A percentile compares a stretch with the other conserved stretches of the same genome.
Conservation (phyloP, 1,284 basidiomycete genomes). For the Marasmius sp. region DNA sequence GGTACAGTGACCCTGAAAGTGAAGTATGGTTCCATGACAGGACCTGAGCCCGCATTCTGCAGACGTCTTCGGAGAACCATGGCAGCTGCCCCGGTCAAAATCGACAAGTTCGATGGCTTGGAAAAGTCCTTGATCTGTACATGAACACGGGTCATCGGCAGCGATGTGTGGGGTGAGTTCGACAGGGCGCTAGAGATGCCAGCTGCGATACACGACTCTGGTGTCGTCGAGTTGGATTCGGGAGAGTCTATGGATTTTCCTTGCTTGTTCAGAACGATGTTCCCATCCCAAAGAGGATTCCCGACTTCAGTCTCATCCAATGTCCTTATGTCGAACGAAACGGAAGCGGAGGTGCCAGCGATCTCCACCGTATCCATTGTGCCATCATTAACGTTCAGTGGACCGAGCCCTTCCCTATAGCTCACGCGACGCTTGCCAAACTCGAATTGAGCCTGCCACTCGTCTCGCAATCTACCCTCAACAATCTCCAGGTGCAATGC, state of each 20-base stretch:
- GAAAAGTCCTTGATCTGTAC: conserved; percentile 50
- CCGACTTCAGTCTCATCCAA: conserved; percentile 56
- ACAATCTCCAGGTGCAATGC: conserved; percentile 87
- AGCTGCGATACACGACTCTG: conserved; percentile 54
- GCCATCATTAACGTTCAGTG: conserved; percentile 12
- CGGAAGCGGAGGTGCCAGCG: conserved; percentile 34
- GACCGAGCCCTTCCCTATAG: conserved; percentile 72
- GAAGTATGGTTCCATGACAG: conserved; percentile 75
- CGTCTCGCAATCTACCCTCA: conserved; percentile 74
- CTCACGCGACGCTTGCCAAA: conserved; percentile 78
- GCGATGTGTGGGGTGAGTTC: conserved; percentile 72
- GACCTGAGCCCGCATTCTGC: conserved; percentile 59
- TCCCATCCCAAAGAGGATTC: conserved; percentile 72
- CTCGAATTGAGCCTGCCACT: conserved; percentile 80
- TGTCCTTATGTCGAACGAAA: conserved; percentile 54
- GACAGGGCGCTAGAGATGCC: conserved; percentile 72
- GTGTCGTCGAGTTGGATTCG: conserved; percentile 44
- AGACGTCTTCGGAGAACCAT: conserved; percentile 61
- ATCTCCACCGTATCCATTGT: conserved; percentile 10
- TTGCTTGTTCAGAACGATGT: conserved; percentile 57
- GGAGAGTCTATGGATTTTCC: conserved; percentile 55
- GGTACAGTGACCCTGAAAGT: conserved; percentile 62
- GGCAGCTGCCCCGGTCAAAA: conserved; percentile 66
- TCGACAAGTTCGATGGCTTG: conserved; percentile 45
- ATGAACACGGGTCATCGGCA: conserved; percentile 63